Conservation (phyloP, 805 yeast species). For the Wickerhamomyces tratensis region DNA sequence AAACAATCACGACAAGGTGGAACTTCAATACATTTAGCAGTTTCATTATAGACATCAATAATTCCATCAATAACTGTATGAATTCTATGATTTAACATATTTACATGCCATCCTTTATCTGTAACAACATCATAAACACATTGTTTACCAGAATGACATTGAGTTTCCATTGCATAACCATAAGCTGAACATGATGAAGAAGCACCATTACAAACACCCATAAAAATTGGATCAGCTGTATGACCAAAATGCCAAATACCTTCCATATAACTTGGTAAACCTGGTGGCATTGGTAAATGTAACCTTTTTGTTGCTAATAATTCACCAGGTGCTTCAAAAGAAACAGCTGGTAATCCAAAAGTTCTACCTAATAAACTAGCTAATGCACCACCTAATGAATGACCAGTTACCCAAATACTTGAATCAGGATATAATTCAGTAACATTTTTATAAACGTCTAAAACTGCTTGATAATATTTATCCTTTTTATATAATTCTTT, state of each 20-base stretch:
- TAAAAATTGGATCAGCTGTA: conserved; percentile 92
- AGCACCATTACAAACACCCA: conserved; percentile 96
- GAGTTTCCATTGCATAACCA: conserved; percentile 96
- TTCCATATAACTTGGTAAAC: conserved; percentile 66
- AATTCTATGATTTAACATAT: conserved; percentile 79
- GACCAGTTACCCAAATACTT: conserved; percentile 88
- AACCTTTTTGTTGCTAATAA: conserved; percentile 70
- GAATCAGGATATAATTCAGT: conserved; percentile 55
- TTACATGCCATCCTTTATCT: conserved; percentile 88
- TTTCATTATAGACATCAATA: conserved; percentile 58
- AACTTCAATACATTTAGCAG: conserved; percentile 65
- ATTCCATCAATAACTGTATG: conserved; percentile 85
- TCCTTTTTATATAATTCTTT: conserved; percentile 64
- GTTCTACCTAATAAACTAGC: conserved; percentile 79
- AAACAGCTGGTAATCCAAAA: conserved; percentile 80
- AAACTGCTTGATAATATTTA: conserved; percentile 70
- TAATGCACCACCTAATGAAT: conserved; percentile 87
- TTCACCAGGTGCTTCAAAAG: conserved; percentile 94
- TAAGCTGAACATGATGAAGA: conserved; percentile 81
- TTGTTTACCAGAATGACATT: conserved; percentile 82
- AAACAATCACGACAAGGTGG: conserved; percentile 87
- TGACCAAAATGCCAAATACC: conserved; percentile 94
- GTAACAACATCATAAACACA: conserved; percentile 86
- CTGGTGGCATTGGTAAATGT: conserved; percentile 92
- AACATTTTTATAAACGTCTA: conserved; percentile 72